Base-by-base conservation (phyloP, 345 rosid genomes). In the Salix suchowensis region DNA sequence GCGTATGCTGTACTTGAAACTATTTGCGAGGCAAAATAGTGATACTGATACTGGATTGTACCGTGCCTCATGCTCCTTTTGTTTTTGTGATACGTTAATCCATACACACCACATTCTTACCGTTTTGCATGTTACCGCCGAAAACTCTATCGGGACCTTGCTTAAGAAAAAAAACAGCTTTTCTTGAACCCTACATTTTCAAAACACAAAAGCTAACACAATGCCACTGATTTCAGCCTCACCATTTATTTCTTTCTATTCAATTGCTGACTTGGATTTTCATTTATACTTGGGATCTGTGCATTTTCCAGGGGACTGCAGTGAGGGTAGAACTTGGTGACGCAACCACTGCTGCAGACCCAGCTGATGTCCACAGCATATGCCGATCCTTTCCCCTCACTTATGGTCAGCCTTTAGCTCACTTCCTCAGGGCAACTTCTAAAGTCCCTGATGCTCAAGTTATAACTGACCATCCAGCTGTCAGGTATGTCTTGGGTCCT, bases 301-400 rank as follows among this genome's bases (percentile, higher is more conserved):
- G 9, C 28, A 36, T 72, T 79, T 36, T 73, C 70, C 87, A 96
- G 99, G 99, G 99, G 66, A 92, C 94, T 50, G 86, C 94, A n/a
- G 99, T 96, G 36, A 92, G 99, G 77, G 98, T 96, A 7, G 98
- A 94, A 84, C 83, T 90, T 83, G 99, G 99, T 40, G 99, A 96
- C 85, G 80, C 85, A 65, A 88, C 97, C 24, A 87, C 88, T 44
- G 85, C 90, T 55, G 79, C 89, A 2, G 99, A 93, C 65, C 87
- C 91, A 42, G 65, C 90, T 69, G 98, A 85, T 84, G 88, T 88
- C 36, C 91, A 91, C 61, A 85, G 85, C 86, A 84, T 93, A 32
- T 78, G 83, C 42, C 85, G 96, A 34, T 83, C 87, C 78, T 96
- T 91, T 82, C 94, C 99, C 0, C 91, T 82, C 87, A 93, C 98